Evolutionary conservation across 1,284 basidiomycete genomes (phyloP).

Genomic region (Trametes hirsuta): DNA sequence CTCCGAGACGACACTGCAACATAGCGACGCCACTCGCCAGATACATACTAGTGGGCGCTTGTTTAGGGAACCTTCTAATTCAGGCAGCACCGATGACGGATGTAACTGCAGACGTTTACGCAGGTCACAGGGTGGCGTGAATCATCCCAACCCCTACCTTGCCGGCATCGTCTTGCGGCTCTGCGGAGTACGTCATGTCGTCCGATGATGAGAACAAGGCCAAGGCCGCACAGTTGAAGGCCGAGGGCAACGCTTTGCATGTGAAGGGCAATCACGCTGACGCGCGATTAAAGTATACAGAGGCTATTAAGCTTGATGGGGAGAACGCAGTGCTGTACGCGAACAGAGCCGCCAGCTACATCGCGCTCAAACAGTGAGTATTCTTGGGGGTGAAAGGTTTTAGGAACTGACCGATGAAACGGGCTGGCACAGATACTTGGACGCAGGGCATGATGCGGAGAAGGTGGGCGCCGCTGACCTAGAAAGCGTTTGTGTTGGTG

Average conservation of each 20-base stretch:
- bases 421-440: conserved; percentile 21
- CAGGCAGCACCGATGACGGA: no score
- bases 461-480: conserved; percentile 13
- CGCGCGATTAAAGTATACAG: conserved; percentile 37
- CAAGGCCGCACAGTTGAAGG: conserved; percentile 33
- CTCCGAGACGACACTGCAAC: no score
- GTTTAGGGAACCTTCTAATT: no score
- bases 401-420: not conserved
- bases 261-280: conserved; percentile 31
- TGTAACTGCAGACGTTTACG: no score
- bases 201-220: conserved; percentile 19
- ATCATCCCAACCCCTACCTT: not conserved
- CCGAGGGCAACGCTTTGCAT: conserved; percentile 39
- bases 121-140: not conserved
- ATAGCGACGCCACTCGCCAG: no score
- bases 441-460: conserved; percentile 26
- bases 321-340: conserved; percentile 38
- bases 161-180: not conserved
- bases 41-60: no score
- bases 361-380: conserved; percentile 21
- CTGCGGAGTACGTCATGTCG: conserved; percentile 7
- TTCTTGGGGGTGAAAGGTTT: not conserved
- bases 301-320: conserved; percentile 34
- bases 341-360: conserved; percentile 33
- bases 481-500: not conserved